Percentiles rank a stretch among this genome's conserved stretches.
Evolutionary conservation across 2,329 filamentous ascomycete species (phyloP).

Genomic region (Rhexocercosporidium sp.): DNA sequence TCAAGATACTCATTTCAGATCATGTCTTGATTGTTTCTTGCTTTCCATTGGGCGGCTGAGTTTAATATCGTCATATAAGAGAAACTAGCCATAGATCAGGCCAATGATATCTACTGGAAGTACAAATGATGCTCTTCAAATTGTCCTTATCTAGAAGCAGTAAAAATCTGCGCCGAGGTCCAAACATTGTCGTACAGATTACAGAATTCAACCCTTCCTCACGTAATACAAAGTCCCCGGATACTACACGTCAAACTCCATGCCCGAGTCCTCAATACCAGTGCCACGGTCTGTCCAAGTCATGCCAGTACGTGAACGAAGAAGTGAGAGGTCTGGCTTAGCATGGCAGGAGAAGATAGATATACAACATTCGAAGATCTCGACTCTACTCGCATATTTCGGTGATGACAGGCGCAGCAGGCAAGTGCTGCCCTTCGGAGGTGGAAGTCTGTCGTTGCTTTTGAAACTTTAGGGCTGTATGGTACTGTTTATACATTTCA

Average conservation of each 20-base stretch:
- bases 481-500: too few species aligned
- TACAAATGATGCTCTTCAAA: not conserved
- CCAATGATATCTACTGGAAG: not conserved
- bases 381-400: too few species aligned
- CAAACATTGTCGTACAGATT: not conserved
- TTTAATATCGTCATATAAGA: not conserved
- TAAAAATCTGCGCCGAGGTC: not conserved
- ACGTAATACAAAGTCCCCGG: not conserved
- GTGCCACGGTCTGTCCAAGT: not conserved
- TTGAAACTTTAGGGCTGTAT: too few species aligned
- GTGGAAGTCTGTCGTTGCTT: too few species aligned
- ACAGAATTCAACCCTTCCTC: not conserved
- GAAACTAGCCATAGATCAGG: not conserved
- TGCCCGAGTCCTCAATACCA: not conserved
- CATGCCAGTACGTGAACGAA: too few species aligned
- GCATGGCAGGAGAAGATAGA: too few species aligned
- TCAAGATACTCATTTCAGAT: not conserved
- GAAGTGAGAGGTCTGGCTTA: too few species aligned
- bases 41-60: not conserved
- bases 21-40: not conserved
- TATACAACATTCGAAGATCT: too few species aligned
- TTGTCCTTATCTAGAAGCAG: not conserved
- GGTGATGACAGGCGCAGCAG: too few species aligned
- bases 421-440: too few species aligned
- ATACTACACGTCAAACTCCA: not conserved